These are phyloP conservation scores for Didymella arachidicola DNA, from an alignment of 2,329 filamentous ascomycete species.

Conservation along the genomic window DNA sequence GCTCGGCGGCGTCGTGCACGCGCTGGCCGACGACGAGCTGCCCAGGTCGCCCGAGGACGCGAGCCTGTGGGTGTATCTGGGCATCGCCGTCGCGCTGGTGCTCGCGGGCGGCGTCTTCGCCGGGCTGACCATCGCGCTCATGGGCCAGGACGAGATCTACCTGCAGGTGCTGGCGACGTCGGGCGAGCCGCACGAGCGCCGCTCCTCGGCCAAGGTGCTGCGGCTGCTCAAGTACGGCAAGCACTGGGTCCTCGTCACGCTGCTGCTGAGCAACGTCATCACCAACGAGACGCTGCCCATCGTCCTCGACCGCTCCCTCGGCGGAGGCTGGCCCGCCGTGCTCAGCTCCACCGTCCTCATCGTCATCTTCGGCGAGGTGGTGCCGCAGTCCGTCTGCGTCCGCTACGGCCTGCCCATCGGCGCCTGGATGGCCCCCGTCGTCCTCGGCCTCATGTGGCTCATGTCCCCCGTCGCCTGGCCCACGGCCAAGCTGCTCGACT, in stretches of 20 bases:
- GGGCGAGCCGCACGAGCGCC: slow-evolving; percentile 82
- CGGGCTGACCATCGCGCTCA: slow-evolving; percentile 85
- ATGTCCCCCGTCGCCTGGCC: slow-evolving; percentile 92
- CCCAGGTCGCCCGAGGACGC: slow-evolving; percentile 61
- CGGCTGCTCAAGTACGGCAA: slow-evolving; percentile 85
- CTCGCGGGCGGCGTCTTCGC: slow-evolving; percentile 92
- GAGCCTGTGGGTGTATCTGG: slow-evolving; percentile 80
- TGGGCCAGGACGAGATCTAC: slow-evolving; percentile 91
- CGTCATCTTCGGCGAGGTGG: slow-evolving; percentile 97
- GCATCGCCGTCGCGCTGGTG: slow-evolving; percentile 80
- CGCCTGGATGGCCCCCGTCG: slow-evolving; percentile 88
- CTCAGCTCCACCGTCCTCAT: slow-evolving; percentile 93
- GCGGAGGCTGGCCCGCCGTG: slow-evolving; percentile 92
- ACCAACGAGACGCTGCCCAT: slow-evolving; percentile 94
- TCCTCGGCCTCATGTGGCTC: slow-evolving; percentile 89
- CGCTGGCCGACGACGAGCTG: slow-evolving; percentile 40
- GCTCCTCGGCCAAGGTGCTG: slow-evolving; percentile 83
- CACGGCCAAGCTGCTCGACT: slow-evolving; percentile 93
- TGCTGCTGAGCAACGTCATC: slow-evolving; percentile 94
- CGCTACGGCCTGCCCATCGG: slow-evolving; percentile 95
- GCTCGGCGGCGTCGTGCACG: slow-evolving; percentile 33
- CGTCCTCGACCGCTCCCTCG: slow-evolving; percentile 90
- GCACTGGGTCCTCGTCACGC: slow-evolving; percentile 96
- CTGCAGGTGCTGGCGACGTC: slow-evolving; percentile 92
- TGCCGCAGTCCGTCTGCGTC: slow-evolving; percentile 95